Conservation (phyloP, 2,329 filamentous ascomycete species). For the Aspergillus hortae region DNA sequence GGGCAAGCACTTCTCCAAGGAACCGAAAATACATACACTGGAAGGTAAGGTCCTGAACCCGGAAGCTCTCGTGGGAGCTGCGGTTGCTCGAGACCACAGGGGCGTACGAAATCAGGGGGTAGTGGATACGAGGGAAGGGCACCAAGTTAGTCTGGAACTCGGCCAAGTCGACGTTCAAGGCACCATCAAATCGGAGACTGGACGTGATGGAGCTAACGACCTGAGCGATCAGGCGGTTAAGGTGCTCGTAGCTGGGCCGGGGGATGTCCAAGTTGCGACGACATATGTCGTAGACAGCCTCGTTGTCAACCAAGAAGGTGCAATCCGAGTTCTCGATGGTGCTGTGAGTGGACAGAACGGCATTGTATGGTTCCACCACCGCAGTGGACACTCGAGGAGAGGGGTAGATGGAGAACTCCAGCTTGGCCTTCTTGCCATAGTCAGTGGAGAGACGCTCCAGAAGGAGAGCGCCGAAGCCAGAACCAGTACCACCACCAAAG, state of each 20-base stretch:
- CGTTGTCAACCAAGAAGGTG: slow-evolving; percentile 66
- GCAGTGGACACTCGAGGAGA: slow-evolving; percentile 62
- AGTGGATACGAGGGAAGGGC: slow-evolving; percentile 65
- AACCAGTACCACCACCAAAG: slow-evolving; percentile 65
- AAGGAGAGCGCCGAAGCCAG: slow-evolving; percentile 63
- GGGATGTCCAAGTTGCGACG: slow-evolving; percentile 62
- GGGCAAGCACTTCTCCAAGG: background rate
- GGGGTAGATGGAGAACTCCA: slow-evolving; percentile 65
- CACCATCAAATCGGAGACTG: slow-evolving; percentile 62
- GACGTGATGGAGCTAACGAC: slow-evolving; percentile 66
- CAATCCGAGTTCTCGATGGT: slow-evolving; percentile 67
- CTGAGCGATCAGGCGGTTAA: slow-evolving; percentile 65
- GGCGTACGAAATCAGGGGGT: slow-evolving; percentile 63
- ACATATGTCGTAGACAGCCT: slow-evolving; percentile 67
- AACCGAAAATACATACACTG: slow-evolving; percentile 48
- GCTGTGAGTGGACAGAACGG: slow-evolving; percentile 53
- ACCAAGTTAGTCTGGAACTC: slow-evolving; percentile 70
- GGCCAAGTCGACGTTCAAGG: slow-evolving; percentile 64
- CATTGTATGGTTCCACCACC: slow-evolving; percentile 68
- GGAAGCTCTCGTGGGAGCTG: slow-evolving; percentile 84
- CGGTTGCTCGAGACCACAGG: slow-evolving; percentile 65
- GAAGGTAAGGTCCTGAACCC: slow-evolving; percentile 69
- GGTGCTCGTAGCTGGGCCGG: slow-evolving; percentile 61
- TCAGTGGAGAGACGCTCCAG: slow-evolving; percentile 62
- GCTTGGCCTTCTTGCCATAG: slow-evolving; percentile 66